phyloP scores from a whole-genome alignment of 1,139 yeast species.

The Suhomyces yuchorum region DNA sequence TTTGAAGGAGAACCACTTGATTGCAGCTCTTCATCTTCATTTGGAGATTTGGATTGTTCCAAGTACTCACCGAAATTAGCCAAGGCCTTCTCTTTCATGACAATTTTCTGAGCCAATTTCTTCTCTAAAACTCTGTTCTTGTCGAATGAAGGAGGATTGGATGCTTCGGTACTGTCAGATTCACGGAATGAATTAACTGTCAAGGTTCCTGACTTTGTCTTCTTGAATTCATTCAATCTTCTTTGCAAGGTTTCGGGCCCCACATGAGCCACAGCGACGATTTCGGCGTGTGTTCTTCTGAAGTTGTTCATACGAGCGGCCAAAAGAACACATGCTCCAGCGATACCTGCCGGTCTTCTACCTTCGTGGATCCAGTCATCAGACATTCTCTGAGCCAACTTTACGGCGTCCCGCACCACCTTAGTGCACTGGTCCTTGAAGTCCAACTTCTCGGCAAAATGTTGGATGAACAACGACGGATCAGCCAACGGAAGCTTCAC shows the following conservation, averaged over 20 bases:
- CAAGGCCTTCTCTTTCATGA: conserved; percentile 21
- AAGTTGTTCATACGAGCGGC: conserved; percentile 97
- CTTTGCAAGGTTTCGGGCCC: conserved; percentile 92
- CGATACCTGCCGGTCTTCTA: conserved; percentile 96
- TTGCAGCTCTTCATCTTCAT: not conserved
- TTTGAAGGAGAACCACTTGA: not conserved
- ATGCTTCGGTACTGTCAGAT: conserved; percentile 42
- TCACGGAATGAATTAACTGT: conserved; percentile 74
- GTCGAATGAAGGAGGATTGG: conserved; percentile 82
- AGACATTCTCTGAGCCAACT: conserved; percentile 86
- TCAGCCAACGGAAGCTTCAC: conserved; percentile 83
- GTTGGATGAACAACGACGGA: conserved; percentile 90
- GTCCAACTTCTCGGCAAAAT: conserved; percentile 85
- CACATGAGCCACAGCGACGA: conserved; percentile 93
- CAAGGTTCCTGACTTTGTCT: conserved; percentile 71
- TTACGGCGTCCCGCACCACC: conserved; percentile 84
- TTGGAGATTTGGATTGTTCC: conserved; percentile 1
- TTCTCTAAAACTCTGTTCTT: conserved; percentile 45
- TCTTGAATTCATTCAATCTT: conserved; percentile 83
- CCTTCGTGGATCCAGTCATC: conserved; percentile 97
- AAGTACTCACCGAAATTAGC: conserved; percentile 20
- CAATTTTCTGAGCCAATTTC: conserved; percentile 25
- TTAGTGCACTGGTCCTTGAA: conserved; percentile 71
- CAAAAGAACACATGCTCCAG: conserved; percentile 90
- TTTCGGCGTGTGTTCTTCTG: conserved; percentile 88